Evolutionary conservation across 2,329 filamentous ascomycete genomes (phyloP).

Genomic region (Paraphaeosphaeria sporulosa): DNA sequence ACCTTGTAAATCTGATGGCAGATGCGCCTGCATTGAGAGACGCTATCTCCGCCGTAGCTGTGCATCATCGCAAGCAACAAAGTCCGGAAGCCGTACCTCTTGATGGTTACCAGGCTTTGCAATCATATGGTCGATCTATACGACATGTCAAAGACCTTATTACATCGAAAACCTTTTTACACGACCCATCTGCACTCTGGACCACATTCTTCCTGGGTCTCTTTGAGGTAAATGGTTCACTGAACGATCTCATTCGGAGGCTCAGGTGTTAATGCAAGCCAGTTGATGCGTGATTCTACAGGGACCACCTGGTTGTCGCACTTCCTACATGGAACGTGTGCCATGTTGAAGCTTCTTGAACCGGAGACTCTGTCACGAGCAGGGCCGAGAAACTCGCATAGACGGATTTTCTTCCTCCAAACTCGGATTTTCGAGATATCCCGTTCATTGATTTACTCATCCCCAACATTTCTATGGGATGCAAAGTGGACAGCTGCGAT

Average conservation of each 20-base stretch:
- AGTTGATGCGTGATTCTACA: constrained; percentile 38
- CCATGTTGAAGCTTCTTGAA: constrained; percentile 31
- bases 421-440: constrained; percentile 39
- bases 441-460: constrained; percentile 34
- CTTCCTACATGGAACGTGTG: constrained; percentile 37
- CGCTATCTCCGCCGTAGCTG: constrained; percentile 30
- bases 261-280: neutral
- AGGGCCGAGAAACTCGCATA: constrained; percentile 14
- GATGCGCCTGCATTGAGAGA: constrained; percentile 26
- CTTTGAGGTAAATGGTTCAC: constrained; percentile 28
- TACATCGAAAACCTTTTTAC: constrained; percentile 16
- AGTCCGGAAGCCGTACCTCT: neutral
- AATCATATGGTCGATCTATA: constrained; percentile 30
- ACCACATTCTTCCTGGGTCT: constrained; percentile 35
- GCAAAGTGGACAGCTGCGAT: constrained; percentile 29
- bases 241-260: neutral
- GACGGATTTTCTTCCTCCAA: constrained; percentile 33
- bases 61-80: constrained; percentile 22
- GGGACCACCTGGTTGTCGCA: constrained; percentile 38
- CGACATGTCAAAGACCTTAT: constrained; percentile 24
- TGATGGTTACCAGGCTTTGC: constrained; percentile 15
- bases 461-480: constrained; percentile 30
- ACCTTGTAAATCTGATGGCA: constrained; percentile 22
- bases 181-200: constrained; percentile 32
- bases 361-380: constrained; percentile 19